Base-by-base conservation (phyloP, 768 basidiomycete genomes). In the Naganishia friedmannii region DNA sequence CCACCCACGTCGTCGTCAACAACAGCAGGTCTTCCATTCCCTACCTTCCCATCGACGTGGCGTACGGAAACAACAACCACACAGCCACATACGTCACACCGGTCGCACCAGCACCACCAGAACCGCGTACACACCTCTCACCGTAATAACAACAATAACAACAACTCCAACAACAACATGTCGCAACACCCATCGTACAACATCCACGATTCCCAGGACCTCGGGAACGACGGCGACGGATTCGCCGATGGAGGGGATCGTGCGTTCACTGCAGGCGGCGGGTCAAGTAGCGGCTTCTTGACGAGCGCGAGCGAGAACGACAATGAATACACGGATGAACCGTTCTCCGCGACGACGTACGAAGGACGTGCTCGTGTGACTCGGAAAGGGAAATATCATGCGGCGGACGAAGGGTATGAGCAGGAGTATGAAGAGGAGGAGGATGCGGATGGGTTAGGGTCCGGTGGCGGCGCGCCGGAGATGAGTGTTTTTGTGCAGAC, bases 271-370 rank as follows among this genome's bases (percentile, higher is more conserved):
- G 60, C 23, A 26, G 39, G 37, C 12, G 39, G 34, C 23, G 60
- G 29, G 39, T 63, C 60, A 3, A 63, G 60, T 29, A 63, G 42
- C 26, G 60, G 60, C 26, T 63, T 63, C 60, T 23, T 29, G 26
- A 63, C 60, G 23, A 63, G 57, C 37, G 57, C 7, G 9, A 42
- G 15, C 42, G 42, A 42, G 2, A 10, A 42, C 15, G 42, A 63
- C 3, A 45, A 42, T 42, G 60, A 63, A 23, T 63, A 42, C 9
- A 28, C 60, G 8, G 60, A 63, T 28, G 60, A 63, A 23, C 60
- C 42, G 42, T 42, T 42, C 42, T 37, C 34, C 34, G 12, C 6
- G 6, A 37, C 34, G 34, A 37, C 12, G 6, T 5, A 37, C 34
- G 12, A 37, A 4, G 34, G 34, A 37, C 34, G 34, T 37, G 6